Base-by-base conservation (phyloP, 129 eudicot genomes). In the Deinandra increscens region DNA sequence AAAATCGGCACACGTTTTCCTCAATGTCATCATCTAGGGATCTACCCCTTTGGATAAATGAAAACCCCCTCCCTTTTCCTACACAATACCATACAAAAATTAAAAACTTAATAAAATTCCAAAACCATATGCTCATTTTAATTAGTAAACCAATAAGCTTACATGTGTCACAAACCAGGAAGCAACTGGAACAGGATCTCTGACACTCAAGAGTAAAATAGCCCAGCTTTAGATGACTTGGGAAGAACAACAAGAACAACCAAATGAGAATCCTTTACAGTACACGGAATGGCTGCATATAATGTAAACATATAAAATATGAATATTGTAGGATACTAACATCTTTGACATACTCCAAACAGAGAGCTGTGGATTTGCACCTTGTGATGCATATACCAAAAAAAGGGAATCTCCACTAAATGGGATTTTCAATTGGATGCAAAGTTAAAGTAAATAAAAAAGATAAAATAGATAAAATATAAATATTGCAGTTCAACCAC, bases 121-220 rank as follows among this genome's bases (percentile, higher is more conserved):
- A 33, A 60, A 26, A n/a, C 26, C 2, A 8, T 55, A 8, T 54
- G n/a, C 13, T 34, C 33, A n/a, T 13, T 26, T 9, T 42, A 43
- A 37, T n/a, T 54, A 23, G n/a, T 41, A 56, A 37, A 26, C 2
- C 33, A 19, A 13, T 37, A 37, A 50, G 72, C 26, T 70, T 66
- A 93, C 99, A 97, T 93, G 81, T 34, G 55, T 83, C 42, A 87
- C 99, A 71, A 72, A 78, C 99, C 99, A 93, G 10, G 90, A 75
- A 38, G 88, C 79, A 45, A 85, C 74, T 37, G 99, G 97, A 75
- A 83, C 88, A 20, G 95, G 82, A 14, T 83, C 72, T 56, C 64
- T 80, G 7, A 69, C 88, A 74, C 72, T 82, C 81, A 93, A 93
- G 58, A 93, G 70, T 42, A 93, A 74, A 53, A 93, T 87, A 50